Conservation (phyloP, 2,329 filamentous ascomycete genomes). For the Bimuria novae-zelandiae region DNA sequence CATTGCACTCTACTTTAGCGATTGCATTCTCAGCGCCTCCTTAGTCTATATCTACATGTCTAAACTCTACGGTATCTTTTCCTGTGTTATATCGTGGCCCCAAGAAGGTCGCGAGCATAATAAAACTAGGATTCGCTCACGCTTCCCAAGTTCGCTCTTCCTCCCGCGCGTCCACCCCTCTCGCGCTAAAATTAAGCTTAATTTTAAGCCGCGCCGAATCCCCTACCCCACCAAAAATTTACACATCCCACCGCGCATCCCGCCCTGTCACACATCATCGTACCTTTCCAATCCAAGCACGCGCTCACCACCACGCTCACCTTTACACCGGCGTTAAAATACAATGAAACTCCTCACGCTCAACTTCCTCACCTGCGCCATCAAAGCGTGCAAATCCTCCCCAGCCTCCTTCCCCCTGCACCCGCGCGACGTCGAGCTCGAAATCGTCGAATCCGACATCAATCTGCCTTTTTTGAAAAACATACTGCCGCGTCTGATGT, state of each 20-base stretch:
- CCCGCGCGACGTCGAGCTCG: slow-evolving; percentile 88
- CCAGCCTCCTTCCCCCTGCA: slow-evolving; percentile 85
- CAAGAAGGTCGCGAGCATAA: too few species aligned
- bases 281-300: neutral
- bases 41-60: too few species aligned
- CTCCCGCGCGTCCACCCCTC: too few species aligned
- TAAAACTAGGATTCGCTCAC: too few species aligned
- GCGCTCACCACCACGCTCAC: slow-evolving; percentile 2
- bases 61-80: too few species aligned
- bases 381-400: slow-evolving; percentile 89
- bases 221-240: slow-evolving; percentile 19
- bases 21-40: too few species aligned
- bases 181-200: slow-evolving; percentile 18
- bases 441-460: slow-evolving; percentile 79
- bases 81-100: too few species aligned
- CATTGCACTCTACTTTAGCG: too few species aligned
- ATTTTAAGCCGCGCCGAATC: slow-evolving; percentile 18
- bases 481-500: slow-evolving; percentile 85
- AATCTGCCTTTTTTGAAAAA: slow-evolving; percentile 82
- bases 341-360: slow-evolving; percentile 92
- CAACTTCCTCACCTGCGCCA: slow-evolving; percentile 95
- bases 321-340: neutral
- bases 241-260: neutral
- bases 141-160: too few species aligned
- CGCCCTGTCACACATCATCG: too few species aligned